Evolutionary conservation across 169 alveolate species (phyloP).

Genomic region (Eimeria maxima): DNA sequence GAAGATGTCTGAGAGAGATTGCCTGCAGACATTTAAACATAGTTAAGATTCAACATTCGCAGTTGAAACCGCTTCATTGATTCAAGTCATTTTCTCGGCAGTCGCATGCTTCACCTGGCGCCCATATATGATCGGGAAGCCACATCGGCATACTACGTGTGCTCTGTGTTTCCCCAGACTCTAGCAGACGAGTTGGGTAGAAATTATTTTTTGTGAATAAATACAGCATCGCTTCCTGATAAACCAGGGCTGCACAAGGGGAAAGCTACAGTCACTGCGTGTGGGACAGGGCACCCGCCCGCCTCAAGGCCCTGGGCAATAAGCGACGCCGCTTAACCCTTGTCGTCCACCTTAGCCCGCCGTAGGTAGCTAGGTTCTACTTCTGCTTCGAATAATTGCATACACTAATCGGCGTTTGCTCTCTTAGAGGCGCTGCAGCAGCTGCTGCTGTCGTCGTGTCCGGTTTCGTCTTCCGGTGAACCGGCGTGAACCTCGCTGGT

Average conservation of each 20-base stretch:
- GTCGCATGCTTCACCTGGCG: background rate
- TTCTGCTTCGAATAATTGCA: background rate
- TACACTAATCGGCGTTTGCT: background rate
- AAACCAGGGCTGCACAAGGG: background rate
- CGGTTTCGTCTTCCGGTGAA: background rate
- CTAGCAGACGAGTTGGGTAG: background rate
- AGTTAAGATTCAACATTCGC: background rate
- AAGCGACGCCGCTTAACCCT: slow-evolving; percentile 37
- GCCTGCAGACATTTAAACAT: background rate
- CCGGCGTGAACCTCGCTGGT: background rate
- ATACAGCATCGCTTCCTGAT: background rate
- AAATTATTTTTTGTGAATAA: background rate
- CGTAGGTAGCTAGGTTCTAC: background rate
- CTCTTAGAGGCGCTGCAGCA: slow-evolving; percentile 31
- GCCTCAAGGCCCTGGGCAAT: slow-evolving; percentile 61
- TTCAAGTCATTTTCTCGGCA: background rate
- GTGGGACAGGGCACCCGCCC: slow-evolving; percentile 60
- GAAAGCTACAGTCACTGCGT: slow-evolving; percentile 2
- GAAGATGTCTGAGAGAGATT: background rate
- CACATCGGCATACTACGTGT: background rate
- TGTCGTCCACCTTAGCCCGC: background rate
- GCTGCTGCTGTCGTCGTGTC: slow-evolving; percentile 27
- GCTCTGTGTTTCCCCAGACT: background rate
- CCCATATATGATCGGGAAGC: slow-evolving; percentile 12
- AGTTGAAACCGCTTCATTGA: background rate